These are phyloP conservation scores for Hyphopichia khmerensis DNA, from an alignment of 1,139 yeast genomes.

Conservation along the genomic window DNA sequence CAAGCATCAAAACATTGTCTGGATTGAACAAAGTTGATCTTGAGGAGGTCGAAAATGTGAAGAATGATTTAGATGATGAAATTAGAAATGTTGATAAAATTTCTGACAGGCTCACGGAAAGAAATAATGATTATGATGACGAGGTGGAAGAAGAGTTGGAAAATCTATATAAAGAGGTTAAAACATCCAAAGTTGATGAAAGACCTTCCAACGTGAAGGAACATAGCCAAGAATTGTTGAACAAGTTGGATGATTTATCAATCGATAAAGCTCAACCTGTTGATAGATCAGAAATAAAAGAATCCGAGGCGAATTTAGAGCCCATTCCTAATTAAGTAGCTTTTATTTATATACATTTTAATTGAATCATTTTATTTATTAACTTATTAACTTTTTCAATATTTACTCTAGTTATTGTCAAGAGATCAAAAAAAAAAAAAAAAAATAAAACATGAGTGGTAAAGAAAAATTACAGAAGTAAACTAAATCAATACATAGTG, in stretches of 20 bases:
- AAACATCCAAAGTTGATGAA: not conserved
- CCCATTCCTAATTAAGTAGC: not conserved
- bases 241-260: constrained; percentile 10
- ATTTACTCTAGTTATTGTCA: not conserved
- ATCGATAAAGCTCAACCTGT: not conserved
- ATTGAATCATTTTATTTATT: not conserved
- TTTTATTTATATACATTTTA: not conserved
- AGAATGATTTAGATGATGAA: constrained; percentile 43
- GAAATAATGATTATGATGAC: constrained; percentile 15
- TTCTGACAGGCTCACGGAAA: constrained; percentile 27
- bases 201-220: not conserved
- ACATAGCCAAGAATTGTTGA: constrained; percentile 6
- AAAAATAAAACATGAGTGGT: not conserved
- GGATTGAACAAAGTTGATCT: constrained; percentile 32
- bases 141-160: constrained; percentile 37
- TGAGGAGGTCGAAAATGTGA: constrained; percentile 31
- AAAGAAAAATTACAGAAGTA: not conserved
- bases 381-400: not conserved
- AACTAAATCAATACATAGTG: constrained; percentile 2
- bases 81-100: constrained; percentile 32
- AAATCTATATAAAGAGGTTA: constrained; percentile 9
- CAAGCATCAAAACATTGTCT: constrained; percentile 33
- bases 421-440: too few species aligned
- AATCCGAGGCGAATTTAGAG: not conserved
- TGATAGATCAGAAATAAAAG: not conserved